Base-by-base conservation (phyloP, 768 basidiomycete species). In the Suillus discolor region DNA sequence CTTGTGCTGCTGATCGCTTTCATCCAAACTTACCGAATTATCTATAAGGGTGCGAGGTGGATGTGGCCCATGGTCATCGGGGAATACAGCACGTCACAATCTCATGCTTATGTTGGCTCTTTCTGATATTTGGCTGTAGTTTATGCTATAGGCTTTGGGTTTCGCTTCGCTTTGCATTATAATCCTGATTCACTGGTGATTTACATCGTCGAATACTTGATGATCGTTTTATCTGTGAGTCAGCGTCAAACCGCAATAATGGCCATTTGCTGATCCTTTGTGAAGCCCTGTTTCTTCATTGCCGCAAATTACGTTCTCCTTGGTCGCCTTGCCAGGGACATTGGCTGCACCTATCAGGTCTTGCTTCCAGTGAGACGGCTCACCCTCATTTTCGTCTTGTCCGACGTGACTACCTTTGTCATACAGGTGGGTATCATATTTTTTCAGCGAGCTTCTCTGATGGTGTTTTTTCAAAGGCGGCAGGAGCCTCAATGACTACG, bases 201-300 rank as follows among this genome's bases (percentile, higher is more conserved):
- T 6, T 88, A 86, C 71, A 88, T 88, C 62, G 74, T 78, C 0
- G 83, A 87, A 71, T 85, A 89, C 66, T 73, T 89, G 11, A 82
- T 89, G 71, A 82, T 89, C 66, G 87, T 86, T 9, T 80, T 89
- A 55, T 85, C 87, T 6, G 87, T 74, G 64, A 20, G 68, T 61
- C 16, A n/a, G 28, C 42, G 34, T 67, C 20, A n/a, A 12, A 61
- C 55, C 39, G 11, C 23, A 25, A 16, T 41, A 36, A 59, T 45
- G 28, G 8, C 31, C 51, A 20, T 51, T 42, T 49, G 15, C 38
- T 68, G 36, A 34, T 57, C 38, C 20, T 28, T 44, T 57, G 16
- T 11, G 13, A 61, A 88, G 87, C 90, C 90, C 6, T 92, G 91
- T 71, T 90, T 88, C 34, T 92, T 92, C 77, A 88, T 90, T 67